Conservation (phyloP, 2,329 filamentous ascomycete genomes). For the Plenodomus lindquistii region DNA sequence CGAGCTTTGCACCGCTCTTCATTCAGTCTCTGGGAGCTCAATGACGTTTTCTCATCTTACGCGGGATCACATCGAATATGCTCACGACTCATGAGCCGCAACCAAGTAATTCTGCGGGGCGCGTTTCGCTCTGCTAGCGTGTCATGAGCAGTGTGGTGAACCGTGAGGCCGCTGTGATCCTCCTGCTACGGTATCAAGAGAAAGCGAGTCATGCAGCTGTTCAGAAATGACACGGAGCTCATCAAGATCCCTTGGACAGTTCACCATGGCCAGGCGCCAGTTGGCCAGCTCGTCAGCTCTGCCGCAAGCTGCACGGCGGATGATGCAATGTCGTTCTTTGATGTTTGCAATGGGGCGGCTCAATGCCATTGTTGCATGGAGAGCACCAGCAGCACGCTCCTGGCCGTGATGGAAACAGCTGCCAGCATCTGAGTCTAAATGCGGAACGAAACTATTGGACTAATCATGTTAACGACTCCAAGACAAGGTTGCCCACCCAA, state of each 20-base stretch:
- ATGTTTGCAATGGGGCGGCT: neutral
- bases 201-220: neutral
- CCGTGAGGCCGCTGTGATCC: neutral
- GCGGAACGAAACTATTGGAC: neutral
- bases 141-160: neutral
- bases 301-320: neutral
- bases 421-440: neutral
- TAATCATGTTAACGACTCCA: neutral
- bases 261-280: too few species aligned
- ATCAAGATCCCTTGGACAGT: neutral
- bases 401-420: neutral
- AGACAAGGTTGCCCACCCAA: conserved; percentile 15
- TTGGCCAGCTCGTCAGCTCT: too few species aligned
- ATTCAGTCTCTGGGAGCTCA: too few species aligned
- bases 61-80: too few species aligned
- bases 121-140: neutral
- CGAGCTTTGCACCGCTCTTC: neutral
- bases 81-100: neutral
- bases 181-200: neutral
- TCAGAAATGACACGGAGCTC: neutral
- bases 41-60: too few species aligned
- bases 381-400: neutral
- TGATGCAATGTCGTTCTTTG: neutral
- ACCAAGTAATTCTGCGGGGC: neutral
- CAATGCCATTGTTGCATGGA: too few species aligned